Evolutionary conservation across 1,139 yeast genomes (phyloP).

Genomic region (Sugiyamaella pinicola): DNA sequence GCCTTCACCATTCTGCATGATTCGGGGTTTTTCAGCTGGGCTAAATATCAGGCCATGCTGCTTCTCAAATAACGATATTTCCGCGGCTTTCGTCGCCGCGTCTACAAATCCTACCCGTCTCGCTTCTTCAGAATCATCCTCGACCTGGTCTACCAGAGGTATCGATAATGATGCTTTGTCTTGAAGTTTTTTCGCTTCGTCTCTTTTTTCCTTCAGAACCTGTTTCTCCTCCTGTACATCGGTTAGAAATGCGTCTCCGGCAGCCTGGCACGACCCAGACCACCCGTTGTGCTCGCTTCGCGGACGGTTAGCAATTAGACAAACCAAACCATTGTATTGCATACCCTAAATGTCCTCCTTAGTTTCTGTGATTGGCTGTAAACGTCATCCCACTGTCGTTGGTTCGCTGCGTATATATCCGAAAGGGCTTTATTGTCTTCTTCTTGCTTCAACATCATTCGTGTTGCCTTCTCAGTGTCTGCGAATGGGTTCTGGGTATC

Average conservation of each 20-base stretch:
- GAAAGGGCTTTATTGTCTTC: slow-evolving; percentile 23
- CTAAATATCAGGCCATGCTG: slow-evolving; percentile 7
- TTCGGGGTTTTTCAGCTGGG: background rate
- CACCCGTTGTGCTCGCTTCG: too few species aligned
- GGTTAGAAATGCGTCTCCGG: too few species aligned
- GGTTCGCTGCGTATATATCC: slow-evolving; percentile 23
- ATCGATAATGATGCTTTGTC: slow-evolving; percentile 26
- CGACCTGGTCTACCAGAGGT: slow-evolving; percentile 23
- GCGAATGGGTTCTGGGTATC: slow-evolving; percentile 29
- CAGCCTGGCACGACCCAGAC: too few species aligned
- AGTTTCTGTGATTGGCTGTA: slow-evolving; percentile 31
- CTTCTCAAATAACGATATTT: background rate
- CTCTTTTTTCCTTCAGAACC: slow-evolving; percentile 19
- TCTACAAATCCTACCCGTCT: slow-evolving; percentile 10
- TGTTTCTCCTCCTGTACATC: slow-evolving; percentile 19
- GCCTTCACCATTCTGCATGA: background rate
- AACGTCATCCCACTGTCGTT: slow-evolving; percentile 31
- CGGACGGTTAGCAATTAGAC: too few species aligned
- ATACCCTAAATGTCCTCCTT: slow-evolving; percentile 27
- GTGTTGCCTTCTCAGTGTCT: slow-evolving; percentile 27
- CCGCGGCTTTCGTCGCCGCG: background rate
- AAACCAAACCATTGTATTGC: background rate
- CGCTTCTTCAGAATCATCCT: slow-evolving; percentile 21
- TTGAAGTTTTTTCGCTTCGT: slow-evolving; percentile 25
- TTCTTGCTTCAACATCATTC: slow-evolving; percentile 17